Evolutionary conservation across 1,139 yeast genomes (phyloP).

Genomic region (Zygosaccharomyces pseudobailii): DNA sequence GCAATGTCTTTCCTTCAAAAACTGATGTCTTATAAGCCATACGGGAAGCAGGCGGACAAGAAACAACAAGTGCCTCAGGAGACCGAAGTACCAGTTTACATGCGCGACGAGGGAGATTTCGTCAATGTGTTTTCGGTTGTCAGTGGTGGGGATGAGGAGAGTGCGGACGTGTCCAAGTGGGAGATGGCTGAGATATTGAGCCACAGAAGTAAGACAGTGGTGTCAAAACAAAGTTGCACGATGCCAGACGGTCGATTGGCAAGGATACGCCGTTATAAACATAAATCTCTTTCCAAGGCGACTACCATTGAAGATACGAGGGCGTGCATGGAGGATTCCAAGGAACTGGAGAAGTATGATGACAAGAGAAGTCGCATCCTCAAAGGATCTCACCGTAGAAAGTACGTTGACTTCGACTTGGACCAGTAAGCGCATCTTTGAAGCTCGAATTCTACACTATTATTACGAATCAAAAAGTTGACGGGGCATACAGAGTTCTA

Average conservation of each 20-base stretch:
- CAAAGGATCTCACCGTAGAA: slow-evolving; percentile 13
- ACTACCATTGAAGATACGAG: slow-evolving; percentile 3
- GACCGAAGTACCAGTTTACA: slow-evolving; percentile 3
- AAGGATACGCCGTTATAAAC: background rate
- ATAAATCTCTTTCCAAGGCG: background rate
- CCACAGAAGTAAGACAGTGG: slow-evolving; percentile 2
- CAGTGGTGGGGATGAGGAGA: slow-evolving; percentile 8
- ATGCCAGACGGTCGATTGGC: background rate
- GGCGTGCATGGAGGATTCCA: slow-evolving; percentile 10
- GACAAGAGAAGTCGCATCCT: slow-evolving; percentile 14
- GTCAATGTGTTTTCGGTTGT: slow-evolving; percentile 9
- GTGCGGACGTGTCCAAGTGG: slow-evolving; percentile 14
- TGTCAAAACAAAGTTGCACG: background rate
- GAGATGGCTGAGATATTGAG: slow-evolving; percentile 17
- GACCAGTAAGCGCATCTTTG: background rate
- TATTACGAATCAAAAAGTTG: background rate
- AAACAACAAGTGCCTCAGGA: slow-evolving; percentile 2
- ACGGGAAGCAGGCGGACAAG: slow-evolving; percentile 2
- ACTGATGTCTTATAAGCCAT: slow-evolving; percentile 4
- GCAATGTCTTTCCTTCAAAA: slow-evolving; percentile 11
- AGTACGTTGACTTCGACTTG: slow-evolving; percentile 2
- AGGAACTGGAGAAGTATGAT: slow-evolving; percentile 15
- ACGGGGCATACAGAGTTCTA: background rate
- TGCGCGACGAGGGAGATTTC: slow-evolving; percentile 13
- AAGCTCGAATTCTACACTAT: background rate